These are phyloP conservation scores for Aureobasidium sp. DNA, from an alignment of 2,329 filamentous ascomycete species.

Conservation along the genomic window DNA sequence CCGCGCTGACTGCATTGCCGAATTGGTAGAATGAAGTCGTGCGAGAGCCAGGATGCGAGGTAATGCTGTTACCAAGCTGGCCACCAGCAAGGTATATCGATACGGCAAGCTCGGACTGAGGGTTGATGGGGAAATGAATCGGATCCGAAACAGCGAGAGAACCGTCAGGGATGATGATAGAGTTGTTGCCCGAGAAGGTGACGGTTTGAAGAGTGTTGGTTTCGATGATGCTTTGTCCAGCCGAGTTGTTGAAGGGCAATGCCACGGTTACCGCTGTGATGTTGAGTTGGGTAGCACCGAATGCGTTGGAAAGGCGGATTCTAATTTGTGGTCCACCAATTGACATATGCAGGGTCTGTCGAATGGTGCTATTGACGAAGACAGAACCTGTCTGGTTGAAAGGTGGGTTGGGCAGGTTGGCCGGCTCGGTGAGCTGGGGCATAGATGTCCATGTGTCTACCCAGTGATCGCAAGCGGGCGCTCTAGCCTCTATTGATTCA, in stretches of 20 bases:
- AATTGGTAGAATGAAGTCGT: constrained; percentile 52
- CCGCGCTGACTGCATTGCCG: constrained; percentile 47
- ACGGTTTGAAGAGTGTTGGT: constrained; percentile 43
- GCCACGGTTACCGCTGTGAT: constrained; percentile 53
- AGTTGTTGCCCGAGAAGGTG: constrained; percentile 48
- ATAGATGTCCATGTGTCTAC: constrained; percentile 46
- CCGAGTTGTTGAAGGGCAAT: constrained; percentile 44
- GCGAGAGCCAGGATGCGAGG: constrained; percentile 56
- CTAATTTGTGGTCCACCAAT: constrained; percentile 49
- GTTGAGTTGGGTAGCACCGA: constrained; percentile 51
- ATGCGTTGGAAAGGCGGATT: constrained; percentile 57
- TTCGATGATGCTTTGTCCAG: constrained; percentile 47
- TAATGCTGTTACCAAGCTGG: constrained; percentile 50
- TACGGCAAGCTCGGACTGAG: constrained; percentile 47
- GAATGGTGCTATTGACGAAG: constrained; percentile 55
- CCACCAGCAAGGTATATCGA: constrained; percentile 51
- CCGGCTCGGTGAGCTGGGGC: constrained; percentile 44
- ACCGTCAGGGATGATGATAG: constrained; percentile 46
- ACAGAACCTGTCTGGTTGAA: constrained; percentile 49
- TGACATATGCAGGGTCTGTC: constrained; percentile 56
- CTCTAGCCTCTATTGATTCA: constrained; percentile 12
- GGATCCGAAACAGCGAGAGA: constrained; percentile 54
- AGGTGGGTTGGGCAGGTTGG: constrained; percentile 52
- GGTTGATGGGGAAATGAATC: constrained; percentile 44
- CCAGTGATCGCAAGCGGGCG: constrained; percentile 38